Base-by-base conservation (phyloP, 176 grass and related monocot species). In the Poa pratensis region DNA sequence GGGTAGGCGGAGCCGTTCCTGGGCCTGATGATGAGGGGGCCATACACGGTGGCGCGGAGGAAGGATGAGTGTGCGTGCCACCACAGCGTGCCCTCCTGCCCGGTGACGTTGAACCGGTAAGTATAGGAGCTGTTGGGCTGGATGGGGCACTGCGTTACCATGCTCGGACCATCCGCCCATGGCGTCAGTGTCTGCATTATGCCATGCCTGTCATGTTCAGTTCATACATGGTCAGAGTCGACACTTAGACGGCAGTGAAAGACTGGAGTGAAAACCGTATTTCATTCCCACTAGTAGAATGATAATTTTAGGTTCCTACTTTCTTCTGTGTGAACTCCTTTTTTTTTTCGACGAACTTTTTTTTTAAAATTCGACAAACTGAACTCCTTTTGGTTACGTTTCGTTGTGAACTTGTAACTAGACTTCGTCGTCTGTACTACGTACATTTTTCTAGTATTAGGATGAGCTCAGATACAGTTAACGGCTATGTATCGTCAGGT, bases 81-180 rank as follows among this genome's bases (percentile, higher is more conserved):
- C 94, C 94, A 96, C 80, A 96, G 78, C 40, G 94, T 96, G 79
- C 94, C 91, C 45, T 91, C 89, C 60, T 96, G 91, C 15, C 85
- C 87, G 9, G 88, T 85, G 4, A 96, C 83, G 54, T 83, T 80
- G 87, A 97, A 94, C 28, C 76, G 27, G 86, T 97, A 93, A 2
- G 85, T 92, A 84, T 79, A 97, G 19, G 83, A 86, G 40, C 23
- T 63, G 76, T 89, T 91, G 0, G 85, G 84, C 82, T 76, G 87
- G 40, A 90, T 90, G 0, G 89, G 88, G 82, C 91, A 93, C 85
- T 93, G 91, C 52, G 91, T 76, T 34, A 93, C 88, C 85, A 87
- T 67, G 42, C 65, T 82, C 57, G 91, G 85, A 0, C 91, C 91
- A 55, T 93, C 91, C 66, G 88, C 91, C 91, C 91, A 93, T 0